phyloP scores from a whole-genome alignment of 805 yeast species.

The Saccharomyces cerevisiae region DNA sequence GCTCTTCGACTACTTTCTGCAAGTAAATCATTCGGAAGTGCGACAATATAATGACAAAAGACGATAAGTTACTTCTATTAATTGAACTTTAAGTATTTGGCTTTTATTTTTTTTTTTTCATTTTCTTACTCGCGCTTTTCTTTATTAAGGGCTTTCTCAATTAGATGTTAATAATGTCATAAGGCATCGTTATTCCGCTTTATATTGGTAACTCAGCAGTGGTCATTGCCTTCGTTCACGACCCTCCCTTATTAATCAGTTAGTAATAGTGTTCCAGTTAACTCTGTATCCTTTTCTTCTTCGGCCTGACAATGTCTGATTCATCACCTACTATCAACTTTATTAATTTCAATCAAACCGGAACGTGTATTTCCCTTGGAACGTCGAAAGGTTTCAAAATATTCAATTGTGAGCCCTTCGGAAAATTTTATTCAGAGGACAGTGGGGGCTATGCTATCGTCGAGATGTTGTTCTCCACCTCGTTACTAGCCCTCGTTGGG shows the following conservation, averaged over 20 bases:
- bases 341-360: constrained; percentile 68
- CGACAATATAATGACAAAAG: neutral
- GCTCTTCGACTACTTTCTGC: neutral
- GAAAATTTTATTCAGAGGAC: constrained; percentile 39
- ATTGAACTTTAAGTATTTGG: neutral
- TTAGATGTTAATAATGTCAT: neutral
- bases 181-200: neutral
- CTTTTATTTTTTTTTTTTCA: neutral
- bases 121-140: neutral
- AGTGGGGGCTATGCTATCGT: constrained; percentile 55
- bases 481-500: constrained; percentile 65
- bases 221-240: neutral
- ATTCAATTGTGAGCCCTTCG: constrained; percentile 63
- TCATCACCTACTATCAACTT: constrained; percentile 32
- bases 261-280: neutral
- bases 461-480: constrained; percentile 72
- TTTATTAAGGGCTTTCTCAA: neutral
- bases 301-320: constrained; percentile 6
- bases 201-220: neutral
- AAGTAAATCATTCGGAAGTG: neutral
- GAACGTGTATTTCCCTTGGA: constrained; percentile 63
- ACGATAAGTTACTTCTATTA: neutral
- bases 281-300: neutral
- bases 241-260: neutral
- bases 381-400: constrained; percentile 55